Percentiles rank a stretch among this genome's conserved stretches.
phyloP scores from a whole-genome alignment of 495 filamentous ascomycete genomes.

The Aspergillus biplanus region DNA sequence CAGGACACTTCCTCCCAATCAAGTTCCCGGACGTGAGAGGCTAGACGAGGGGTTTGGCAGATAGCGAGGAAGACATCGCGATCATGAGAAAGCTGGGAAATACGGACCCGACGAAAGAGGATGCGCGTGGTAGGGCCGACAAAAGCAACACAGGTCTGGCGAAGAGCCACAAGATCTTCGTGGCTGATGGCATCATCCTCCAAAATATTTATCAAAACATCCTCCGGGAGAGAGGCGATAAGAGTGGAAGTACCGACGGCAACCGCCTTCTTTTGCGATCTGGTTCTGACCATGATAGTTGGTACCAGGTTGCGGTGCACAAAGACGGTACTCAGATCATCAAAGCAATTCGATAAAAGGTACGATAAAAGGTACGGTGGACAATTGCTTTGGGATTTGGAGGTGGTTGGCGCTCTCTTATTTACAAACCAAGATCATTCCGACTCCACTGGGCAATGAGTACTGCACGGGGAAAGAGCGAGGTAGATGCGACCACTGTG shows the following conservation, averaged over 20 bases:
- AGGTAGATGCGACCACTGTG: background rate
- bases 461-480: background rate
- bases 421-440: background rate
- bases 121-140: background rate
- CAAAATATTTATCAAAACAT: background rate
- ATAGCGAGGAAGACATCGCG: background rate
- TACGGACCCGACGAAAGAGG: slow-evolving; percentile 1
- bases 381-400: background rate
- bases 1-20: background rate
- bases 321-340: background rate
- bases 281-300: background rate
- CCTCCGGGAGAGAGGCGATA: background rate
- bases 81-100: background rate
- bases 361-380: background rate
- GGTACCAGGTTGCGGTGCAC: background rate
- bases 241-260: background rate
- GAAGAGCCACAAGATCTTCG: background rate
- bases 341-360: no score
- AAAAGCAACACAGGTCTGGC: background rate
- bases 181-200: background rate
- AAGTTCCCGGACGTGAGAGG: background rate
- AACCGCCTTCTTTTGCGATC: background rate
- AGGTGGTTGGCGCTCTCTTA: no score
- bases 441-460: background rate
- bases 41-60: background rate